These are phyloP conservation scores for Xylariaceae sp. DNA, from an alignment of 2,329 filamentous ascomycete species.

Conservation along the genomic window DNA sequence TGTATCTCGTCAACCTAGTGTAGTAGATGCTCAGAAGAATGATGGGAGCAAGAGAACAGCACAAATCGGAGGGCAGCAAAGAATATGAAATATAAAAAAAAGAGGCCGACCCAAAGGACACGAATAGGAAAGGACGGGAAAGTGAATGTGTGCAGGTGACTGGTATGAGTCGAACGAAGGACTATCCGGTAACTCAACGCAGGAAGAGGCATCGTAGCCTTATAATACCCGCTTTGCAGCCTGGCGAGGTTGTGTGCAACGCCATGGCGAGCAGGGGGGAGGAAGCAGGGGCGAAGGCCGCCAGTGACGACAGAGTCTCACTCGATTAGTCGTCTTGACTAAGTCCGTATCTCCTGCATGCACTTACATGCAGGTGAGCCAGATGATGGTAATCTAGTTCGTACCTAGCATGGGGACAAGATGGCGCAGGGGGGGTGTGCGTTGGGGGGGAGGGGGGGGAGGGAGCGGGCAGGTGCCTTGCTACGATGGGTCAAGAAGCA, in stretches of 20 bases:
- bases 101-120: conserved; percentile 29
- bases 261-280: conserved; percentile 20
- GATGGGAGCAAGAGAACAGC: conserved; percentile 26
- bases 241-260: conserved; percentile 35
- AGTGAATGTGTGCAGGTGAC: conserved; percentile 34
- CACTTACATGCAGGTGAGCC: conserved; percentile 23
- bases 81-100: conserved; percentile 31
- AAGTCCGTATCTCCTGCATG: conserved; percentile 24
- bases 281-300: conserved; percentile 31
- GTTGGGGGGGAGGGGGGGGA: conserved; percentile 17
- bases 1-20: conserved; percentile 14
- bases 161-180: conserved; percentile 33
- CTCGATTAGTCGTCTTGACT: conserved; percentile 31
- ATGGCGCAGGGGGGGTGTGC: conserved; percentile 28
- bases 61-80: conserved; percentile 20
- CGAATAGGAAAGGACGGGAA: conserved; percentile 30
- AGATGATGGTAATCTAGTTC: conserved; percentile 8
- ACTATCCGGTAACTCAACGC: conserved; percentile 27
- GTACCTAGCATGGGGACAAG: conserved; percentile 21
- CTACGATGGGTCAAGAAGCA: conserved; percentile 27
- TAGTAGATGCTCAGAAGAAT: conserved; percentile 22
- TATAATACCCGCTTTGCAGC: conserved; percentile 52
- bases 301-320: conserved; percentile 35
- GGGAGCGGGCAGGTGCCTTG: conserved; percentile 30
- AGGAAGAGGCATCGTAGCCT: conserved; percentile 55